A percentile compares a stretch with the other conserved stretches of the same genome.
These are phyloP conservation scores for Phaeophleospora eucalypticola DNA, from an alignment of 2,329 filamentous ascomycete genomes.

Conservation along the genomic window DNA sequence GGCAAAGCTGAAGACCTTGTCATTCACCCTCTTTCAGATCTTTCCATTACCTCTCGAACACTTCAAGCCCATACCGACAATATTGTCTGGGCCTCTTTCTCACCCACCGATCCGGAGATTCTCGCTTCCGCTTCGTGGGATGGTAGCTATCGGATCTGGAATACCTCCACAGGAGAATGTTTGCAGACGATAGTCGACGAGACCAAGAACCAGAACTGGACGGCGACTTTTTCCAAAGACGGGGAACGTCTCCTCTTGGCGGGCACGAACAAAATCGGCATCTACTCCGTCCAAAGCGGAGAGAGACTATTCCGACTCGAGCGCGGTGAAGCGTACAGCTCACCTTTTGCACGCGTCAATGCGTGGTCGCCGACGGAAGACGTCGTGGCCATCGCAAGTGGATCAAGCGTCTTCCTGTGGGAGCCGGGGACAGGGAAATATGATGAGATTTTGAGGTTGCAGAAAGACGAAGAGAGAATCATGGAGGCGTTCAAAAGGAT, in stretches of 20 bases:
- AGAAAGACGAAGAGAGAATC: not conserved
- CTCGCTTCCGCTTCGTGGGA: constrained; percentile 22
- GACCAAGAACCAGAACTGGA: constrained; percentile 13
- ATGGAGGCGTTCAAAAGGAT: constrained; percentile 1
- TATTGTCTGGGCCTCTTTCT: constrained; percentile 21
- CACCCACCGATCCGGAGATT: constrained; percentile 11
- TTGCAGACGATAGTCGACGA: constrained; percentile 8
- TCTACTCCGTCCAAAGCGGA: constrained; percentile 6
- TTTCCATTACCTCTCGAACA: not conserved
- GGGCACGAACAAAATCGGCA: constrained; percentile 6
- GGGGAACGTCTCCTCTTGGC: constrained; percentile 13
- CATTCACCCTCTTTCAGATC: no score
- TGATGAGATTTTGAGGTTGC: constrained; percentile 2
- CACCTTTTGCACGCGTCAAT: constrained; percentile 6
- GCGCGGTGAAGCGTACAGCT: not conserved
- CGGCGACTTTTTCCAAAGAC: constrained; percentile 14
- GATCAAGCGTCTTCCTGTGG: constrained; percentile 3
- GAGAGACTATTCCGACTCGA: not conserved
- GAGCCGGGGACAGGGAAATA: not conserved
- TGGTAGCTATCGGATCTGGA: constrained; percentile 15
- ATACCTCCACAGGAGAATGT: constrained; percentile 8
- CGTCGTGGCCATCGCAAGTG: constrained; percentile 2
- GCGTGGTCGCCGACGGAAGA: constrained; percentile 7
- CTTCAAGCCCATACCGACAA: constrained; percentile 17
- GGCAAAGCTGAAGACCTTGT: constrained; percentile 14